Evolutionary conservation across 345 rosid species (phyloP).

Genomic region (Erysimum cheiranthoides): DNA sequence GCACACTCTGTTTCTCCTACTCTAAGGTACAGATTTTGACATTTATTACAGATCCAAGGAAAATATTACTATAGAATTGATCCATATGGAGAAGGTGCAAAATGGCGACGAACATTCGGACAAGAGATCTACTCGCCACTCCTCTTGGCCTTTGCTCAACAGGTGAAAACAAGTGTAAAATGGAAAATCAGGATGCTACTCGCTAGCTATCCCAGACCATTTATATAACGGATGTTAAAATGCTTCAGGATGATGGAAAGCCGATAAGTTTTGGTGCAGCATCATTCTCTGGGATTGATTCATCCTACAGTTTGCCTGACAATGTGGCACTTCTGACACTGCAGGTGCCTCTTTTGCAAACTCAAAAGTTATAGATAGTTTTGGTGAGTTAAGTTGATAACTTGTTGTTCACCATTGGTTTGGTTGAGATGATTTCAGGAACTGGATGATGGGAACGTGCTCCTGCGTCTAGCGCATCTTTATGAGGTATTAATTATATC

Average conservation of each 20-base stretch:
- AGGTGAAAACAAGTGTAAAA: slow-evolving; percentile 51
- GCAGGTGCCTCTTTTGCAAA: slow-evolving; percentile 56
- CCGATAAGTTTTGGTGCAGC: slow-evolving; percentile 62
- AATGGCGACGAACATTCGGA: slow-evolving; percentile 92
- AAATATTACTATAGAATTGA: slow-evolving; percentile 88
- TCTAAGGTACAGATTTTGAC: slow-evolving; percentile 29
- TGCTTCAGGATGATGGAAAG: slow-evolving; percentile 65
- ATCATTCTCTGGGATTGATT: slow-evolving; percentile 76
- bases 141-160: slow-evolving; percentile 80
- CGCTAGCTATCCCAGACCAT: slow-evolving; percentile 16
- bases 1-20: slow-evolving; percentile 17
- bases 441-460: slow-evolving; percentile 73
- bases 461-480: slow-evolving; percentile 88
- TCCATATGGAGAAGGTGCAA: slow-evolving; percentile 87
- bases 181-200: slow-evolving; percentile 8
- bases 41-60: slow-evolving; percentile 75
- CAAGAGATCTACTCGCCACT: slow-evolving; percentile 97
- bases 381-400: slow-evolving; percentile 11
- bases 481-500: slow-evolving; percentile 62
- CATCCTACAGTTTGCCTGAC: slow-evolving; percentile 79
- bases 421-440: slow-evolving; percentile 56
- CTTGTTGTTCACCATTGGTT: slow-evolving; percentile 31
- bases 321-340: slow-evolving; percentile 86
- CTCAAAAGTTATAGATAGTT: slow-evolving; percentile 17
- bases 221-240: slow-evolving; percentile 1